Percentiles rank a stretch among this genome's conserved stretches.
These are phyloP conservation scores for Vitis cinerea DNA, from an alignment of 164 flowering plant species.

Conservation along the genomic window DNA sequence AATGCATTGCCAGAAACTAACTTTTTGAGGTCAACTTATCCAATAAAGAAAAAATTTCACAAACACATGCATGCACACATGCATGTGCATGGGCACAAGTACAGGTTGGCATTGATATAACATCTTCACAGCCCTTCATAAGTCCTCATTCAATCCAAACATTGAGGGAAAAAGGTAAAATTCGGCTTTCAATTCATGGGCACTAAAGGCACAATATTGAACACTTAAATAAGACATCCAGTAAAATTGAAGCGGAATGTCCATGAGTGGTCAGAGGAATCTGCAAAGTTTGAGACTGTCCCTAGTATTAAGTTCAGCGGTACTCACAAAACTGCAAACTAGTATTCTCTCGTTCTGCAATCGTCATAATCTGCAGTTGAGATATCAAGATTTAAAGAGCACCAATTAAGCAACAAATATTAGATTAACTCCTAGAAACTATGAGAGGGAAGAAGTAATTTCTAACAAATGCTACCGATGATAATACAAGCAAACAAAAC, in stretches of 20 bases:
- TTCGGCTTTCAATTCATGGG: background rate
- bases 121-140: background rate
- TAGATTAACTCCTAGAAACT: background rate
- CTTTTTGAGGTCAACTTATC: too few relatives aligned
- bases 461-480: background rate
- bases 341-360: background rate
- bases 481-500: background rate
- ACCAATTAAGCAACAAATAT: too few relatives aligned
- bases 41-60: too few relatives aligned
- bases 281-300: constrained; percentile 4
- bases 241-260: constrained; percentile 1
- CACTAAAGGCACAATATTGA: constrained; percentile 3
- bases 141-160: background rate
- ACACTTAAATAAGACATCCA: background rate
- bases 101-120: too few relatives aligned
- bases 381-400: too few relatives aligned
- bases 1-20: too few relatives aligned
- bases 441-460: background rate
- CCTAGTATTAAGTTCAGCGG: background rate
- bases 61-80: too few relatives aligned
- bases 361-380: constrained; percentile 2
- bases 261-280: constrained; percentile 1
- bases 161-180: background rate
- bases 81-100: too few relatives aligned
- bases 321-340: constrained; percentile 9